These are phyloP conservation scores for Bolboschoenus planiculmis DNA, from an alignment of 176 grass and related monocot species.

Conservation along the genomic window DNA sequence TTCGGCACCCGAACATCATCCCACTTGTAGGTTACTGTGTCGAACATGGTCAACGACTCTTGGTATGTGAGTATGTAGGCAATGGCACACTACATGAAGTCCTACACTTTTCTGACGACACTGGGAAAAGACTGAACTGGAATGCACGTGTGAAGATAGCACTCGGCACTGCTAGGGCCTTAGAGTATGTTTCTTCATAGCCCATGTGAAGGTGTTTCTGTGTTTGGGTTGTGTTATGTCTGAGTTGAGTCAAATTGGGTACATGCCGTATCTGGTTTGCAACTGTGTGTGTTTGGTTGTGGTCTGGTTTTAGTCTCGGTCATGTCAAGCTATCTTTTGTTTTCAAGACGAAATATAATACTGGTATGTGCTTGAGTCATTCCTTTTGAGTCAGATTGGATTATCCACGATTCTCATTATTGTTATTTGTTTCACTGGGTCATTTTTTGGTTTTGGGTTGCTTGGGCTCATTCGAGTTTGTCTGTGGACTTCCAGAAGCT, in stretches of 20 bases:
- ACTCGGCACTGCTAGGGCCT: slow-evolving; percentile 75
- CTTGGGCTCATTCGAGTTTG: background rate
- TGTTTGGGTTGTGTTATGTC: background rate
- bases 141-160: slow-evolving; percentile 77
- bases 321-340: background rate
- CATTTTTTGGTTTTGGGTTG: background rate
- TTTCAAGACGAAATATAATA: background rate
- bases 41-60: slow-evolving; percentile 82
- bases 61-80: slow-evolving; percentile 81
- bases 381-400: background rate
- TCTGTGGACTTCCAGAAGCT: background rate
- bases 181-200: slow-evolving; percentile 62
- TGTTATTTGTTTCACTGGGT: background rate
- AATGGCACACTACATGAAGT: slow-evolving; percentile 79
- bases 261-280: background rate
- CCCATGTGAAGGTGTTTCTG: background rate
- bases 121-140: slow-evolving; percentile 75
- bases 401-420: background rate
- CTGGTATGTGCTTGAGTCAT: background rate
- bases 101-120: slow-evolving; percentile 76
- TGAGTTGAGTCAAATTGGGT: background rate
- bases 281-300: background rate
- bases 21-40: slow-evolving; percentile 77
- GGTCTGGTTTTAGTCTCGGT: background rate
- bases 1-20: slow-evolving; percentile 90